Base-by-base conservation (phyloP, 2,329 filamentous ascomycete species). In the Eurotiales sp. region DNA sequence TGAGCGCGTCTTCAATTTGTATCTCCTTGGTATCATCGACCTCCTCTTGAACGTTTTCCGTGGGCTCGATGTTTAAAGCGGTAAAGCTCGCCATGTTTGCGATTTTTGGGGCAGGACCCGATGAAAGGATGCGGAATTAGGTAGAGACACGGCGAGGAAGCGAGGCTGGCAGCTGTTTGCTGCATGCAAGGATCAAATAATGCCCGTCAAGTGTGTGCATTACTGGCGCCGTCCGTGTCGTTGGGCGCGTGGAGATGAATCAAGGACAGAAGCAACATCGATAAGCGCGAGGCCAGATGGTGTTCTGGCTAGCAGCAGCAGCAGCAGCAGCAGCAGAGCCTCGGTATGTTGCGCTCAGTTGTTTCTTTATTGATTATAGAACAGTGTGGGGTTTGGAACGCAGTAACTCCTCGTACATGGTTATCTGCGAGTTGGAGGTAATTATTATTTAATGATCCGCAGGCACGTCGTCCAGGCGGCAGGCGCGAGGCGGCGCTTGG, bases 1-100 rank as follows among this genome's bases (percentile, higher is more conserved):
- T 97, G 56, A 99, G 77, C 43, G 93, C 91, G 73, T 99, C 93
- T 64, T 99, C 93, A 64, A 97, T 92, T 78, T 96, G 91, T 47
- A 99, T 84, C 70, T 97, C 92, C 68, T 92, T 93, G 29, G 91
- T 96, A 62, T 93, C 90, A 68, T 99, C 93, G 64, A 96, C 77
- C 71, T 96, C 91, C 61, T 95, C 89, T 65, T 96, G 90, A 57
- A 86, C 77, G 52, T 89, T 88, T 64, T 95, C 89, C 72, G 96
- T 93, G 8, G 89, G 87, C 71, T 96, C 91, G 72, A 97, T 83
- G 68, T 99, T 99, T 70, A 96, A 84, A 48, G 92, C 89, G 63
- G 86, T 84, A 74, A 95, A 97, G 61, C 83, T 79, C 32, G 76
- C 71, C 76, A 77, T 77, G 54, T 40, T 64, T 39, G 54, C 48